Conservation (phyloP, 345 rosid genomes). For the Acer negundo region DNA sequence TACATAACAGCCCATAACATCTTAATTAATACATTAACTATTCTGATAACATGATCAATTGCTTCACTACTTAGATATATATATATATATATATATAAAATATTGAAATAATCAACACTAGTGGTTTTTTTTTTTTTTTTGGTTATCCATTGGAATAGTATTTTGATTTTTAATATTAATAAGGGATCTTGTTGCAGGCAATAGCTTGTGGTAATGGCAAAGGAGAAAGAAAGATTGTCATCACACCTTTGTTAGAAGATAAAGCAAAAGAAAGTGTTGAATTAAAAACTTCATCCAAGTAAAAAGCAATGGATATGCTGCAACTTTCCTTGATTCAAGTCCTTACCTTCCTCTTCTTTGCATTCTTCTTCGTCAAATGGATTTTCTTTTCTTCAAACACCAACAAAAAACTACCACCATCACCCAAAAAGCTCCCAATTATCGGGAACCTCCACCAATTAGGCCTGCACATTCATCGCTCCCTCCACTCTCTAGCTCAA, state of each 20-base stretch:
- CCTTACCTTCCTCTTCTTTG: background rate
- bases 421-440: conserved; percentile 23
- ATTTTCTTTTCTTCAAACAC: background rate
- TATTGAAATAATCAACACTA: too few species aligned
- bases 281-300: background rate
- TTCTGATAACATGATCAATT: background rate
- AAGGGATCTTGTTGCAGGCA: background rate
- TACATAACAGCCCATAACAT: background rate
- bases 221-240: background rate
- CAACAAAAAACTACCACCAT: conserved; percentile 18
- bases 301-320: background rate
- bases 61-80: background rate
- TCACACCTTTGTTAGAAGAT: background rate
- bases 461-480: conserved; percentile 15
- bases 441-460: conserved; percentile 26
- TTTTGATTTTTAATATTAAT: too few species aligned
- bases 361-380: conserved; percentile 12
- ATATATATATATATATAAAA: too few species aligned
- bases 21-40: too few species aligned
- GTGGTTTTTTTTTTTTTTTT: too few species aligned
- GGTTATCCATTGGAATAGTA: too few species aligned
- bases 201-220: background rate
- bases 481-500: conserved; percentile 13
- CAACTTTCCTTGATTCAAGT: background rate
- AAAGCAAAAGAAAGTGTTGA: background rate